Evolutionary conservation across 345 rosid species (phyloP).

Genomic region (Ceriops decandra): DNA sequence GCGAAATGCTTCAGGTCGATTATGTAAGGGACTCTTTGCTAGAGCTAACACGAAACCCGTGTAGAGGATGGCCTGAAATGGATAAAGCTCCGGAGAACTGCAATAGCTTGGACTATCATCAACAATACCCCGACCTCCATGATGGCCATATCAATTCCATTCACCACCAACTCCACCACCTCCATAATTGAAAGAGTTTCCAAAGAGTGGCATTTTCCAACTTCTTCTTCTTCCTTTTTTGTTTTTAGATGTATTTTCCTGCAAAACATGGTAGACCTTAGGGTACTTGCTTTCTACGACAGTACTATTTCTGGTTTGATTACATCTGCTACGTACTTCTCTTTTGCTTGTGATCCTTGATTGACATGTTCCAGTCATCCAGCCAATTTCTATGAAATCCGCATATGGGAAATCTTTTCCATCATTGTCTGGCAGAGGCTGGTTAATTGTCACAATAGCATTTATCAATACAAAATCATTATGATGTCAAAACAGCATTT

Average conservation of each 20-base stretch:
- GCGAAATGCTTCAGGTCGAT: conserved; percentile 74
- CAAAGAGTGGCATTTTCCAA: neutral
- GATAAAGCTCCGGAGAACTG: conserved; percentile 36
- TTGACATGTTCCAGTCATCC: too few species aligned
- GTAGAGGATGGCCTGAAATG: conserved; percentile 51
- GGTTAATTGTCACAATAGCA: too few species aligned
- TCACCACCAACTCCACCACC: conserved; percentile 37
- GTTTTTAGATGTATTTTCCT: neutral
- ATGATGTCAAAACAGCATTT: neutral
- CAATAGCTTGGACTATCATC: conserved; percentile 36
- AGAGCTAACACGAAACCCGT: conserved; percentile 58
- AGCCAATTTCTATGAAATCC: too few species aligned
- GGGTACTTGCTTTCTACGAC: too few species aligned
- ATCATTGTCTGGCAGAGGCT: neutral
- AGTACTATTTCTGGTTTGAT: too few species aligned
- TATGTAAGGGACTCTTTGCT: conserved; percentile 72
- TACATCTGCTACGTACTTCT: too few species aligned
- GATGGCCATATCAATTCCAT: conserved; percentile 21
- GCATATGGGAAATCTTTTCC: neutral
- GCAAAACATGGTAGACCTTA: neutral
- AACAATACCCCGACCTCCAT: conserved; percentile 26
- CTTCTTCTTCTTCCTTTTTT: neutral
- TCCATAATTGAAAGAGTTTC: conserved; percentile 5
- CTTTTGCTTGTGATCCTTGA: too few species aligned
- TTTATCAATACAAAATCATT: too few species aligned